Evolutionary conservation across 139 green algal genomes (phyloP), one percentile per base, ranked within the genome.

Genomic region (Gonium pectorale): DNA sequence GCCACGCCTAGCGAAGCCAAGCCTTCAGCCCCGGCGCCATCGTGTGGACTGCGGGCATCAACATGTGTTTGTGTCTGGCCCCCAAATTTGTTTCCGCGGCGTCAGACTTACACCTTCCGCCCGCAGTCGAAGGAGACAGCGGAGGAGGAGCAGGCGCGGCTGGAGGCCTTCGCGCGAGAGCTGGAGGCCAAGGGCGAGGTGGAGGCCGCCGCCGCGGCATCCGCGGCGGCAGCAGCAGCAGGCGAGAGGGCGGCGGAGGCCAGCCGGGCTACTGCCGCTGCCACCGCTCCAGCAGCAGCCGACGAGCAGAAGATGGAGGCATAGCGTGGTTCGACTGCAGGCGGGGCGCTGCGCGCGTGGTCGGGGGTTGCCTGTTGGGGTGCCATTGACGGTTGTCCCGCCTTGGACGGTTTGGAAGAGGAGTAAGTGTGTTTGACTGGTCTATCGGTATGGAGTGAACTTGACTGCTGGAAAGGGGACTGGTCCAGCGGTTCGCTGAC

Each of bases 91-190:
- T n/a, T n/a, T n/a, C n/a, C n/a, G n/a, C n/a, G n/a, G n/a, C n/a
- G n/a, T n/a, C n/a, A n/a, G n/a, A n/a, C n/a, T n/a, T n/a, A n/a
- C n/a, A n/a, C n/a, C n/a, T n/a, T n/a, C n/a, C n/a, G n/a, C 59
- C 41, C 56, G 24, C 87, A 89, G 82, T 79, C 90, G 11, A 78
- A 92, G 74, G 96, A 98, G 89, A 93, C 86, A 4, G 89, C 91
- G 24, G 95, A 96, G 86, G 93, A 97, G 85, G 89, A 99, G 83
- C 89, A 87, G 27, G 90, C 90, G 26, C 77, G 96, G 41, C 82
- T 98, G 66, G 95, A 98, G 83, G 71, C 77, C 27, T 98, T 93
- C 83, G 91, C 89, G 0, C 56, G 43, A 6, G 94, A 97, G 86
- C 82, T 98, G 13, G 95, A 98, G 79, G 77, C 77, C 43, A 73